phyloP scores from a whole-genome alignment of 2,329 filamentous ascomycete species.

The Trichophyton schoenleinii region DNA sequence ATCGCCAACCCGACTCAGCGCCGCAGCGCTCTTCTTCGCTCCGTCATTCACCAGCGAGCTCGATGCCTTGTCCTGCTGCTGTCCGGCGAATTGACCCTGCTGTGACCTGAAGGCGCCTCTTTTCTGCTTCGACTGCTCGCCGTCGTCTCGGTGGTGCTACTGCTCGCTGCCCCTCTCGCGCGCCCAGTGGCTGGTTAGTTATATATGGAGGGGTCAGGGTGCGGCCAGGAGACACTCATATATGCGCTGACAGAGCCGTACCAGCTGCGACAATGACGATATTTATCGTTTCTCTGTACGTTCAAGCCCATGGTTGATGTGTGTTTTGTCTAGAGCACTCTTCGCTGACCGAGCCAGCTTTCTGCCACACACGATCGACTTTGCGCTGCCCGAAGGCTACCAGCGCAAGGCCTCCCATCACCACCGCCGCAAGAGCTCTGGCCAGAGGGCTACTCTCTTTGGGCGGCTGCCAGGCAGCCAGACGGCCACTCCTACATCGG shows the following conservation, averaged over 20 bases:
- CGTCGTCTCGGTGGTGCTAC: neutral
- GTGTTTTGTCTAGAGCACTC: conserved; percentile 12
- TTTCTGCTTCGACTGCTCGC: neutral
- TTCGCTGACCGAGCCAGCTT: conserved; percentile 47
- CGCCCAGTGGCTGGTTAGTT: neutral
- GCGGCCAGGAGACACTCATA: neutral
- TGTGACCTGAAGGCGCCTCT: neutral
- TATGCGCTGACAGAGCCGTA: neutral
- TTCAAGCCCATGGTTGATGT: conserved; percentile 34
- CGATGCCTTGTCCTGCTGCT: neutral
- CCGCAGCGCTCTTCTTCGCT: neutral
- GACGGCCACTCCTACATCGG: neutral
- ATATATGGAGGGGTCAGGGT: neutral
- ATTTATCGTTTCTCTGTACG: conserved; percentile 49
- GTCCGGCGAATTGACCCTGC: neutral
- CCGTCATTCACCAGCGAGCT: neutral
- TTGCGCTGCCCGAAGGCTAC: conserved; percentile 43
- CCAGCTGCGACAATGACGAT: conserved; percentile 38
- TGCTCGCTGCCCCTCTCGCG: neutral
- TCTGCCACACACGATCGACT: conserved; percentile 83
- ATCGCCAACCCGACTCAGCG: neutral
- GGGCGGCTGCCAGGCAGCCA: conserved; percentile 14
- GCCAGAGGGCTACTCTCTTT: conserved; percentile 26
- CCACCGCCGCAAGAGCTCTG: conserved; percentile 9
- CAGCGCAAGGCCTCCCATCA: conserved; percentile 3